A percentile compares a stretch with the other conserved stretches of the same genome.
Conservation (phyloP, 2,329 filamentous ascomycete species). For the Ophiostoma sp. region DNA sequence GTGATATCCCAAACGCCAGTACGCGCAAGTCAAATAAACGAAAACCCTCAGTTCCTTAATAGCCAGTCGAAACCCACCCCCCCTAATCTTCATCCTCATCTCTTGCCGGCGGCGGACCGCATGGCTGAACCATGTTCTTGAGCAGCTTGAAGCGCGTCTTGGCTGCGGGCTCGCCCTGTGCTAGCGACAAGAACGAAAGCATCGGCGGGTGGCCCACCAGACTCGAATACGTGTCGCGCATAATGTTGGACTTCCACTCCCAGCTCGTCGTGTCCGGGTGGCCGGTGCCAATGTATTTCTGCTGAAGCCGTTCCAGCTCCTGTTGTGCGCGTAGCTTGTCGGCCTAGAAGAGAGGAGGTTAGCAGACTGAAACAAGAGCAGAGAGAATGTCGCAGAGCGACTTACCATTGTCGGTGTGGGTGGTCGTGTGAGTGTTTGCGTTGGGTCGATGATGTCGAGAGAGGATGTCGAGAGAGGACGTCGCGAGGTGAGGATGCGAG, state of each 20-base stretch:
- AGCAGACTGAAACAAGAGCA: not conserved
- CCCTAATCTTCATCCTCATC: constrained; percentile 48
- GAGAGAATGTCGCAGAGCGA: no score
- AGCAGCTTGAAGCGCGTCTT: constrained; percentile 79
- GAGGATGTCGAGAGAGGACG: not conserved
- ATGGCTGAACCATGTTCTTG: constrained; percentile 72
- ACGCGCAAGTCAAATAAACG: not conserved
- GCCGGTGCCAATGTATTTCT: constrained; percentile 92
- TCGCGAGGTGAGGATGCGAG: not conserved
- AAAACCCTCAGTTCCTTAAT: no score
- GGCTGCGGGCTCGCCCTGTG: constrained; percentile 79
- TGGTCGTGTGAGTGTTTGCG: no score
- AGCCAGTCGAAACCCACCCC: no score
- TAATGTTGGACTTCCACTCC: constrained; percentile 96
- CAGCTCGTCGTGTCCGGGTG: constrained; percentile 96
- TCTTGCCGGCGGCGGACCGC: constrained; percentile 57
- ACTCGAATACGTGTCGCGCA: constrained; percentile 86
- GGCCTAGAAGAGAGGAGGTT: constrained; percentile 55
- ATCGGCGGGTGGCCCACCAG: constrained; percentile 88
- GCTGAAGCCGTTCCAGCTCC: constrained; percentile 94
- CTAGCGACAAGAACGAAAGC: constrained; percentile 84
- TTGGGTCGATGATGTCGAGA: not conserved
- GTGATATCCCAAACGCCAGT: constrained; percentile 11
- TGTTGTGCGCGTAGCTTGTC: constrained; percentile 98
- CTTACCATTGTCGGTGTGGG: not conserved